Evolutionary conservation across 352 stramenopile genomes (phyloP).

Genomic region (Blastocystis sp.): DNA sequence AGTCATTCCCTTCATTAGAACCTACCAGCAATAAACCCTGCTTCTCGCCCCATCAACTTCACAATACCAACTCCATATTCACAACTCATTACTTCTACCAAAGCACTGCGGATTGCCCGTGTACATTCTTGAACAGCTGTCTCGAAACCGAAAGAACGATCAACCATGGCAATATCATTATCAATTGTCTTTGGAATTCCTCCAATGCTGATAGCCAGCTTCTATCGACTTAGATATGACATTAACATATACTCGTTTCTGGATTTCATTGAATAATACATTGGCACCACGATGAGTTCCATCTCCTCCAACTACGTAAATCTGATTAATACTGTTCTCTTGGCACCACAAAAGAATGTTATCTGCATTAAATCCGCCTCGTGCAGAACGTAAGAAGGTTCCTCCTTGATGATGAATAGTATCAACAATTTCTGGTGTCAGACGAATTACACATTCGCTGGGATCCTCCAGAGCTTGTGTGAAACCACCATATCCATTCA

Average conservation of each 20-base stretch:
- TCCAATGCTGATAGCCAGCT: slow-evolving; percentile 66
- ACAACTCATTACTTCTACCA: slow-evolving; percentile 85
- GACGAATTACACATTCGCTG: slow-evolving; percentile 73
- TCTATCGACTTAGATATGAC: background rate
- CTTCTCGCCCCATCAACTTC: slow-evolving; percentile 93
- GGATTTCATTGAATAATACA: slow-evolving; percentile 74
- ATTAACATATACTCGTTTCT: slow-evolving; percentile 14
- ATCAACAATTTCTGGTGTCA: slow-evolving; percentile 71
- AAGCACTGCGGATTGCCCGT: slow-evolving; percentile 75
- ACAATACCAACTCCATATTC: slow-evolving; percentile 93
- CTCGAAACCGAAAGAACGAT: slow-evolving; percentile 93
- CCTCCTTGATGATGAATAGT: slow-evolving; percentile 81
- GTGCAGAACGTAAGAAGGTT: slow-evolving; percentile 84
- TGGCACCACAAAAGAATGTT: slow-evolving; percentile 88
- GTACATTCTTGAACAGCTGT: slow-evolving; percentile 89
- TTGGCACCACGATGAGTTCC: slow-evolving; percentile 90
- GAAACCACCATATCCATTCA: slow-evolving; percentile 73
- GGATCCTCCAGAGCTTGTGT: slow-evolving; percentile 67
- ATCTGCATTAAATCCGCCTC: slow-evolving; percentile 88
- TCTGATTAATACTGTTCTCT: slow-evolving; percentile 79
- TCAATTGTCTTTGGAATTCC: slow-evolving; percentile 98
- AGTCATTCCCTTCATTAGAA: background rate
- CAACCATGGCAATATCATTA: slow-evolving; percentile 95
- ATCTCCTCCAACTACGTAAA: slow-evolving; percentile 94
- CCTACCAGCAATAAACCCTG: slow-evolving; percentile 85